Conservation (phyloP, 441 rosid genomes). For the Geranium incanum region DNA sequence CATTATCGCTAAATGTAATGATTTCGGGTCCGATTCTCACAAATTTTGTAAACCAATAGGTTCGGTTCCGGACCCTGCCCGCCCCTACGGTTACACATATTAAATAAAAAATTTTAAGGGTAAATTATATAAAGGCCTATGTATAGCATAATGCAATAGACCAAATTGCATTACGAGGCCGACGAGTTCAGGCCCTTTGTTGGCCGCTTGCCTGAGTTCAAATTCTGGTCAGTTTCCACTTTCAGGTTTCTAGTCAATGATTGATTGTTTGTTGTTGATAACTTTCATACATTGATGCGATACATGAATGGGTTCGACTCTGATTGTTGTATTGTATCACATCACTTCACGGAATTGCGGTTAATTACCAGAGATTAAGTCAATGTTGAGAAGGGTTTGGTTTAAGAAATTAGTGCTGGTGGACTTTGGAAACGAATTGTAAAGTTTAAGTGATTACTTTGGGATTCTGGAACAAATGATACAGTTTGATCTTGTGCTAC, state of each 20-base stretch:
- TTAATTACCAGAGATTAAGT: background rate
- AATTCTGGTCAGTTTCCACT: conserved; percentile 14
- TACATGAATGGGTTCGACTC: background rate
- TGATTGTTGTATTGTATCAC: background rate
- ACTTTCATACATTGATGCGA: background rate
- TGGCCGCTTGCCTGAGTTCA: conserved; percentile 20
- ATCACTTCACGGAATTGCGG: background rate
- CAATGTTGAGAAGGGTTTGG: background rate
- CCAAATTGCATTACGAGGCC: background rate
- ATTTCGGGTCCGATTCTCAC: too few relatives aligned
- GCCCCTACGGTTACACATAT: too few relatives aligned
- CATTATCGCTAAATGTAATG: too few relatives aligned
- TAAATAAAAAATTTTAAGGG: too few relatives aligned
- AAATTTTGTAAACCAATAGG: too few relatives aligned
- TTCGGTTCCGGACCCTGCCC: too few relatives aligned
- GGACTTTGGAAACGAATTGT: too few relatives aligned
- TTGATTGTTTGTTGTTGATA: background rate
- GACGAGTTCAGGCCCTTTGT: conserved; percentile 18
- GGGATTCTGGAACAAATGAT: too few relatives aligned
- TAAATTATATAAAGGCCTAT: too few relatives aligned
- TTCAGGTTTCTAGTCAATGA: background rate
- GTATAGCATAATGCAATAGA: too few relatives aligned
- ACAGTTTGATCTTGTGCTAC: too few relatives aligned
- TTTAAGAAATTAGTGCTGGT: background rate
- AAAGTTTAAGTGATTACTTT: too few relatives aligned